Conservation (phyloP, 2,329 filamentous ascomycete species). For the Stagonosporopsis chrysanthemi region DNA sequence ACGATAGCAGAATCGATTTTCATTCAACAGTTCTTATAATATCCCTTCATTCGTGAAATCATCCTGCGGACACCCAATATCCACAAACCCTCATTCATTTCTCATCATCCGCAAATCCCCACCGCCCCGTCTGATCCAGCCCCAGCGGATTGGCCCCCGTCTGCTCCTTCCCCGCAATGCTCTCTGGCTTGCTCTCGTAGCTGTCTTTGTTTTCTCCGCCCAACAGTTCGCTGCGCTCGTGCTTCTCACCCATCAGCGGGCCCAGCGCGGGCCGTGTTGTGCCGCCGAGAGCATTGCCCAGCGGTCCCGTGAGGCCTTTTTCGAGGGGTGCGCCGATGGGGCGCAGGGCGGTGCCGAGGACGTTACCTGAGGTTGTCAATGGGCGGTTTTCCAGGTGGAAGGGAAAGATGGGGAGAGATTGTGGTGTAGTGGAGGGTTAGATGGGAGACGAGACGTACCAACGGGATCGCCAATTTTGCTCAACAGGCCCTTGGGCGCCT, state of each 20-base stretch:
- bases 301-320: conserved; percentile 46
- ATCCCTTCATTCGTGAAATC: not conserved
- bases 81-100: not conserved
- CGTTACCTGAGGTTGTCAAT: no score
- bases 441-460: conserved; percentile 26
- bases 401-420: no score
- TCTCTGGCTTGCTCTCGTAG: conserved; percentile 46
- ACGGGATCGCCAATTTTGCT: conserved; percentile 42
- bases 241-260: conserved; percentile 44
- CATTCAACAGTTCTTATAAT: not conserved
- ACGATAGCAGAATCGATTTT: not conserved
- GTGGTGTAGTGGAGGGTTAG: no score
- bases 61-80: not conserved
- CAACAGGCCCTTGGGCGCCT: conserved; percentile 39
- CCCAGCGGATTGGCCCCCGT: conserved; percentile 51
- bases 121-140: conserved; percentile 48
- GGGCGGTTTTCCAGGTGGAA: no score
- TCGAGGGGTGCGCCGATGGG: conserved; percentile 50
- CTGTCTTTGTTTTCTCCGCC: conserved; percentile 52
- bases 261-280: conserved; percentile 47
- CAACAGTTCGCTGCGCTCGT: conserved; percentile 47
- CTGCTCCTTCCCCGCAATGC: conserved; percentile 50
- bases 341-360: conserved; percentile 48
- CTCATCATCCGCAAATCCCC: conserved; percentile 44
- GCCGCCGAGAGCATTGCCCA: conserved; percentile 48